Percentiles rank a stretch among this genome's conserved stretches.
Conservation (phyloP, 139 green algal genomes). For the Picochlorum sp. region DNA sequence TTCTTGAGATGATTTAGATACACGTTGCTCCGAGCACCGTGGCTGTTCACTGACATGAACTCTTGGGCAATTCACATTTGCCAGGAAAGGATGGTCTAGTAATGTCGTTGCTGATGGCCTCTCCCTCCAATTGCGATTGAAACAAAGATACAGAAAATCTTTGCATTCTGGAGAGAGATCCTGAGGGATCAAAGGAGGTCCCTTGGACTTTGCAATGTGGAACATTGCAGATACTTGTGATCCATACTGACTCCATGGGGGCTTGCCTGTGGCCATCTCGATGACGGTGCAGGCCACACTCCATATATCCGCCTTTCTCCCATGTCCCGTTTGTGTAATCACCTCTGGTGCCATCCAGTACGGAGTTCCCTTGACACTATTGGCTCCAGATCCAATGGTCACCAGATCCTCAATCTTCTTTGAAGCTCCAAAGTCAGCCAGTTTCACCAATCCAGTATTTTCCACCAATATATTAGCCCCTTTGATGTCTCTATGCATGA, state of each 20-base stretch:
- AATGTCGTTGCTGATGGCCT: constrained; percentile 60
- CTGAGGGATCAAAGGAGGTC: constrained; percentile 65
- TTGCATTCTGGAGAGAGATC: constrained; percentile 63
- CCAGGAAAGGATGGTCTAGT: constrained; percentile 69
- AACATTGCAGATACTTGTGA: constrained; percentile 75
- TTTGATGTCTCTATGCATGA: constrained; percentile 95
- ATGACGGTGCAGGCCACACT: constrained; percentile 90
- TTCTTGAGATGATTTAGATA: no score
- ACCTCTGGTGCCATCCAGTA: constrained; percentile 99
- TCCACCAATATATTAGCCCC: constrained; percentile 94
- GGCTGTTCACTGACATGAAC: no score
- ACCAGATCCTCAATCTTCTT: constrained; percentile 89
- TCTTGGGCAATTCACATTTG: no score
- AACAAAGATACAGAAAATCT: constrained; percentile 91
- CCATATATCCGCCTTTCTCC: constrained; percentile 90
- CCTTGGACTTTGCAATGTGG: constrained; percentile 77
- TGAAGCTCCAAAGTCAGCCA: constrained; percentile 91
- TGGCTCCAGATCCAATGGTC: constrained; percentile 67
- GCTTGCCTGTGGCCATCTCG: constrained; percentile 91
- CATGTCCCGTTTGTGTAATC: constrained; percentile 75
- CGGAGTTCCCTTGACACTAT: constrained; percentile 86
- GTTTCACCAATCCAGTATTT: constrained; percentile 79
- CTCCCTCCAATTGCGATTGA: constrained; percentile 65
- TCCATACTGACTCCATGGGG: constrained; percentile 64
- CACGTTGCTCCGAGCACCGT: no score